Conservation (phyloP, 805 yeast species). For the Saccharomycopsis schoenii region DNA sequence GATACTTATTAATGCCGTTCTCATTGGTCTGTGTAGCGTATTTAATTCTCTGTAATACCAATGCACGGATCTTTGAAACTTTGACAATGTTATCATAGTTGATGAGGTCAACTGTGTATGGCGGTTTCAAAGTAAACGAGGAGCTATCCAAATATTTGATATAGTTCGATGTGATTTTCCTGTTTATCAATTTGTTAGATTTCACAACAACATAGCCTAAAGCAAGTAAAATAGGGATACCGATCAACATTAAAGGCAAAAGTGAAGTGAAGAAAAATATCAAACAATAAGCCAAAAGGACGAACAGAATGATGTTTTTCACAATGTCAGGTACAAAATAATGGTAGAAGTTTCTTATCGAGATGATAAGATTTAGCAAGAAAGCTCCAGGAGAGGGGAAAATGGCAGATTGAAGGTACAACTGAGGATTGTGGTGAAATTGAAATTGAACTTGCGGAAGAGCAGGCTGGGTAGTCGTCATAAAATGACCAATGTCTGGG, state of each 20-base stretch:
- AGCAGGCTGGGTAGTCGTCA: neutral
- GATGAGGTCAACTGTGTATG: neutral
- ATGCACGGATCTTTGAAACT: neutral
- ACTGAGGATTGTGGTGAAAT: neutral
- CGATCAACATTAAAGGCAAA: neutral
- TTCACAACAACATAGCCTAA: neutral
- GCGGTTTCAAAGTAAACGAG: neutral
- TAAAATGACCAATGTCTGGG: too few species aligned
- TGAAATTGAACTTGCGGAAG: neutral
- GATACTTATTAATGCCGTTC: neutral
- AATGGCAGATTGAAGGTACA: neutral
- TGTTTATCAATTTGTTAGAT: neutral
- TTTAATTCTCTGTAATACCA: neutral
- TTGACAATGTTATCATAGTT: neutral
- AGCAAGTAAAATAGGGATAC: neutral
- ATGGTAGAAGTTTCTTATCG: neutral
- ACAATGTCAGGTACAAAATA: neutral
- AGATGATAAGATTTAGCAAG: neutral
- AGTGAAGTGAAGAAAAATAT: neutral
- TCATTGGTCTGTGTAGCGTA: neutral
- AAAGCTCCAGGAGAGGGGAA: neutral
- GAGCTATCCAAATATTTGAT: neutral
- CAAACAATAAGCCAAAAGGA: neutral
- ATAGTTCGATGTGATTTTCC: neutral
- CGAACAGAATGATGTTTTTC: neutral